phyloP scores from a whole-genome alignment of 148 eudicot genomes.

The Oxyria digyna region DNA sequence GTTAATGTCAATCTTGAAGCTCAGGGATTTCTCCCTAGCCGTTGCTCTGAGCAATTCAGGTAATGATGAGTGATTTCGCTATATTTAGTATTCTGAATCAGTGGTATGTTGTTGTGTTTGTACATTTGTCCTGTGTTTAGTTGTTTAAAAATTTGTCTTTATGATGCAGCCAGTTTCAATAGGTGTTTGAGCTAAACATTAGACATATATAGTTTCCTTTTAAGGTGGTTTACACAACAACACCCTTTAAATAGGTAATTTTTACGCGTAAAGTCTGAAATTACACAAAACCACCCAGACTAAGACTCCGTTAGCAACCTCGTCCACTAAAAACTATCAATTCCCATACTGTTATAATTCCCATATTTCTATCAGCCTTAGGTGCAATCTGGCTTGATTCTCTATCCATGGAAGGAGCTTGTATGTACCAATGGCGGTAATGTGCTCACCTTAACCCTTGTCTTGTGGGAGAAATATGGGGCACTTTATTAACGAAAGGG shows the following conservation, averaged over 20 bases:
- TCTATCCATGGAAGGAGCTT: too few relatives aligned
- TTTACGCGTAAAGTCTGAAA: background rate
- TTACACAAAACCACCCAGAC: background rate
- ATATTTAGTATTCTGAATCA: background rate
- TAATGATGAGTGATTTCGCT: constrained; percentile 9
- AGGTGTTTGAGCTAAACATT: background rate
- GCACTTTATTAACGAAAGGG: too few relatives aligned
- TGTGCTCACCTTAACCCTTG: too few relatives aligned
- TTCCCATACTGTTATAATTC: too few relatives aligned
- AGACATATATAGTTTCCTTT: background rate
- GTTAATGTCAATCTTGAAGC: constrained; percentile 32
- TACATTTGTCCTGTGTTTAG: background rate
- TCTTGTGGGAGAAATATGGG: too few relatives aligned
- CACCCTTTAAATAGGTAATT: too few relatives aligned
- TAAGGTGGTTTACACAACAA: background rate
- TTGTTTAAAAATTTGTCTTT: background rate
- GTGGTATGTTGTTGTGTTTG: background rate
- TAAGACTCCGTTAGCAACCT: background rate
- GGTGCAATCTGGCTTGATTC: too few relatives aligned
- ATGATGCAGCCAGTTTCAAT: background rate
- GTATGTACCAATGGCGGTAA: too few relatives aligned
- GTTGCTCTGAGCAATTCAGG: constrained; percentile 43
- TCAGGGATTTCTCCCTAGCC: constrained; percentile 24
- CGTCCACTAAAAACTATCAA: too few relatives aligned
- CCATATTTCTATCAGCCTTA: too few relatives aligned